Evolutionary conservation across 1,139 yeast species (phyloP).

Genomic region (Pichia sp.): DNA sequence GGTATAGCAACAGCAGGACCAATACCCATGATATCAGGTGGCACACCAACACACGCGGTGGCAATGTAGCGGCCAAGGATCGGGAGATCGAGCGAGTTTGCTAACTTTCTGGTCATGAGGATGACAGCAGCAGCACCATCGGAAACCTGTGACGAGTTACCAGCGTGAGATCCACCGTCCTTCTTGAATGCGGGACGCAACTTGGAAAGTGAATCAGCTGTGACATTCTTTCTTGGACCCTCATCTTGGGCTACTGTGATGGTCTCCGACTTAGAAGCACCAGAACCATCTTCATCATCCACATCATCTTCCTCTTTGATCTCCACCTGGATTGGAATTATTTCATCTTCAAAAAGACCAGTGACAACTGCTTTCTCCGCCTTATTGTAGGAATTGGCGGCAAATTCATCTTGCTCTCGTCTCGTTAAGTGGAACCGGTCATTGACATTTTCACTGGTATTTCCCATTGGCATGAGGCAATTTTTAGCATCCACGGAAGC

Average conservation of each 20-base stretch:
- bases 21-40: conserved; percentile 95
- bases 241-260: conserved; percentile 67
- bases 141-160: conserved; percentile 91
- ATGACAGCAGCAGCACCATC: conserved; percentile 94
- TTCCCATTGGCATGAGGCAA: conserved; percentile 88
- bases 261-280: conserved; percentile 20
- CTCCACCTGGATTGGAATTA: conserved; percentile 59
- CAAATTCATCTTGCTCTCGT: conserved; percentile 75
- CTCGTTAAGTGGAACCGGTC: conserved; percentile 57
- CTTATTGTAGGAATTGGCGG: conserved; percentile 78
- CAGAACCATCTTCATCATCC: conserved; percentile 21
- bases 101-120: conserved; percentile 81
- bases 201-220: conserved; percentile 65
- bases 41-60: conserved; percentile 78
- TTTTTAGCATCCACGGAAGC: conserved; percentile 44
- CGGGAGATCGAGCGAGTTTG: conserved; percentile 63
- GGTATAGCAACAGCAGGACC: conserved; percentile 97
- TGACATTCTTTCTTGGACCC: conserved; percentile 86
- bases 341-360: conserved; percentile 82
- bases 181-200: conserved; percentile 82
- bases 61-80: conserved; percentile 70
- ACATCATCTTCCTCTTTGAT: conserved; percentile 42
- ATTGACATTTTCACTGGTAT: conserved; percentile 75
- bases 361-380: conserved; percentile 65
- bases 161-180: conserved; percentile 86